phyloP scores from a whole-genome alignment of 1,284 basidiomycete species.

The Papiliotrema fonsecae region DNA sequence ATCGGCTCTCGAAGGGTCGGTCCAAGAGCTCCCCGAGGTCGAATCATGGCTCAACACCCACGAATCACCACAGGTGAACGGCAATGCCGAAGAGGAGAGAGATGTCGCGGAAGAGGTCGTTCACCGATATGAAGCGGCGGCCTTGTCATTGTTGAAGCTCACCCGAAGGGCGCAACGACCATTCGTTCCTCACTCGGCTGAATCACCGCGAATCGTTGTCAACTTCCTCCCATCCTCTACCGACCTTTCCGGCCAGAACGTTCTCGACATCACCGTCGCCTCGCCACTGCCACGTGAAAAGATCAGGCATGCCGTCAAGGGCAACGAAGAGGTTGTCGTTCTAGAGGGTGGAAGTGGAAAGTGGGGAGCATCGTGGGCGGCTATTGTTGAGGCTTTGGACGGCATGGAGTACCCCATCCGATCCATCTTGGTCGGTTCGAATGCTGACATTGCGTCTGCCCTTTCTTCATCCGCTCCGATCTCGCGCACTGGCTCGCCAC shows the following conservation, averaged over 20 bases:
- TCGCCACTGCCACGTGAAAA: slow-evolving; percentile 65
- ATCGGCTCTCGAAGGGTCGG: slow-evolving; percentile 25
- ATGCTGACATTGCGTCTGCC: slow-evolving; percentile 42
- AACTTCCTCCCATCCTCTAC: slow-evolving; percentile 60
- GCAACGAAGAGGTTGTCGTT: slow-evolving; percentile 69
- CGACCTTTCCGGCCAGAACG: slow-evolving; percentile 52
- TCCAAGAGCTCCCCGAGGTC: slow-evolving; percentile 59
- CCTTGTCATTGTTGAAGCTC: slow-evolving; percentile 59
- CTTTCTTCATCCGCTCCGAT: slow-evolving; percentile 30
- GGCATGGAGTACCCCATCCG: slow-evolving; percentile 35
- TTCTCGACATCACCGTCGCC: slow-evolving; percentile 62
- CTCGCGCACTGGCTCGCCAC: slow-evolving; percentile 29
- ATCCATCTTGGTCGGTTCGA: slow-evolving; percentile 43
- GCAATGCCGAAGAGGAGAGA: slow-evolving; percentile 11
- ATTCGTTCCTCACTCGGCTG: slow-evolving; percentile 37
- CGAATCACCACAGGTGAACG: slow-evolving; percentile 11
- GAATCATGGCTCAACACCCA: slow-evolving; percentile 53
- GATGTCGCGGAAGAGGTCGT: slow-evolving; percentile 38
- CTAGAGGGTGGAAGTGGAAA: slow-evolving; percentile 79
- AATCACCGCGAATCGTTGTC: slow-evolving; percentile 65
- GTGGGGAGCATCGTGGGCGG: slow-evolving; percentile 63
- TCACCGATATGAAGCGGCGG: slow-evolving; percentile 61
- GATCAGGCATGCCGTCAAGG: slow-evolving; percentile 60
- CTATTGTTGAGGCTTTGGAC: slow-evolving; percentile 38
- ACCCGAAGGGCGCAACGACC: slow-evolving; percentile 61